Evolutionary conservation across 73 alveolate species (phyloP), one percentile per base, ranked within the genome.

Genomic region (Stentor roeselii): DNA sequence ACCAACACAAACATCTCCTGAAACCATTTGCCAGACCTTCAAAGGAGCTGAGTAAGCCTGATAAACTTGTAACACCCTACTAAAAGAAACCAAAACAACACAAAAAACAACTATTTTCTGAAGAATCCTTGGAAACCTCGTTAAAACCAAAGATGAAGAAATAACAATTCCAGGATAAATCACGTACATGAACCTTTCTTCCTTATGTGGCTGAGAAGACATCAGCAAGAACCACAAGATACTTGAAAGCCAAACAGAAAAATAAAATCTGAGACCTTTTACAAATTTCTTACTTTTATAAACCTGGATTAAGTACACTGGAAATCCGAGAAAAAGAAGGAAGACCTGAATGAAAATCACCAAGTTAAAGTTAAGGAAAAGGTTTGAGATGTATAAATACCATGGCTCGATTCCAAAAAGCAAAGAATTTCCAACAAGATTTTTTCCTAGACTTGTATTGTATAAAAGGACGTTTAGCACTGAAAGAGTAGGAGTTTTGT

Each of bases 371-470:
- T 80, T 80, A 15, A 80, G 36, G 27, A 41, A 80, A n/a, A 42
- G 30, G 59, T 80, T 80, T 2, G 27, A 14, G 0, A 80, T 30
- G 3, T 80, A 80, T 11, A 59, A 60, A 2, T 80, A 60, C 87
- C 87, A 80, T 27, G 87, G 87, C 21, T 80, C 87, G 3, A 74
- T 59, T 2, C 87, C 87, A 74, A 60, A 80, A 21, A 80, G 58
- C 84, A 60, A 76, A 21, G 87, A 80, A 31, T 27, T 14, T 31
- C 87, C 87, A 27, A 35, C 85, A 60, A 74, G 3, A 36, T 39
- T 80, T 1, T 35, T 76, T 3, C 74, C 74, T 39, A 76, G 6
- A 41, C 84, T 76, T 76, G 84, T 76, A 39, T 76, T 76, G 39
- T 76, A 76, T 34, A 21, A 6, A 41, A 76, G n/a, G 32, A 76